These are phyloP conservation scores for Eruca vesicaria DNA, from an alignment of 441 rosid species.

Conservation along the genomic window DNA sequence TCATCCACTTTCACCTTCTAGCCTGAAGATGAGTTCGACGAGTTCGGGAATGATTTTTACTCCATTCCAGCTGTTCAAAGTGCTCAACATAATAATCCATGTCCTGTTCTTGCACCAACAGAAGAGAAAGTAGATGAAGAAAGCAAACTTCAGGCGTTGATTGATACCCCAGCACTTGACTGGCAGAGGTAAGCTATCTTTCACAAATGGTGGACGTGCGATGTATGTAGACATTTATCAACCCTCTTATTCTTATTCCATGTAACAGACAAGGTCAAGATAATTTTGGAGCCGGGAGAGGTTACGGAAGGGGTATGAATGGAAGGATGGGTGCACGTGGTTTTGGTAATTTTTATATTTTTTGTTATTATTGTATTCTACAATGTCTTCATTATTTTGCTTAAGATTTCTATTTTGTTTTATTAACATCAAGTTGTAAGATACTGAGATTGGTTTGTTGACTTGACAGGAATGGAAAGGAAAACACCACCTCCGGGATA, in stretches of 20 bases:
- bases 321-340: conserved; percentile 97
- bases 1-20: conserved; percentile 35
- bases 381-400: background rate
- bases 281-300: conserved; percentile 85
- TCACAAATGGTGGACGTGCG: background rate
- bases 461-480: conserved; percentile 76
- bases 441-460: conserved; percentile 28
- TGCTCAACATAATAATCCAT: conserved; percentile 50
- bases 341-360: conserved; percentile 60
- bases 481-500: conserved; percentile 98
- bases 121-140: conserved; percentile 85
- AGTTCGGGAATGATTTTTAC: conserved; percentile 94
- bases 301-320: conserved; percentile 91
- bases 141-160: conserved; percentile 86
- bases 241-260: conserved; percentile 9
- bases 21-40: conserved; percentile 96
- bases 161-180: conserved; percentile 94
- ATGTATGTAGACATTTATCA: background rate
- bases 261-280: conserved; percentile 77
- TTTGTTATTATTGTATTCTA: background rate
- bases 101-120: conserved; percentile 58
- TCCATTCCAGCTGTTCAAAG: conserved; percentile 74
- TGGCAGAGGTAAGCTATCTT: conserved; percentile 86
- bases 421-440: background rate
- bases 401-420: background rate